Evolutionary conservation across 2,329 filamentous ascomycete genomes (phyloP).

Genomic region (Bipolaris bicolor): DNA sequence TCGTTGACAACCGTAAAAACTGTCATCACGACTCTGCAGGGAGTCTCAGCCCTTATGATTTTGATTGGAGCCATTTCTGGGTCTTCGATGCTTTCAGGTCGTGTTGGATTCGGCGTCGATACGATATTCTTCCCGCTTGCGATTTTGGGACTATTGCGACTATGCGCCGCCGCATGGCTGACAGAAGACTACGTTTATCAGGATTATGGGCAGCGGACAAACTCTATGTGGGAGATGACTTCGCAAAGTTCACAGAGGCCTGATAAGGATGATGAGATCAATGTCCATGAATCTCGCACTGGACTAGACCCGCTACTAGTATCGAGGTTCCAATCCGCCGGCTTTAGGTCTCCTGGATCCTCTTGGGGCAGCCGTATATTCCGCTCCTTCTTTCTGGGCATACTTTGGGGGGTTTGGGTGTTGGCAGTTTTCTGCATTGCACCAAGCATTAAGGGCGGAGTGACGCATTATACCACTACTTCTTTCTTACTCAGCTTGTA

Average conservation of each 20-base stretch:
- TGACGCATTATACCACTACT: background rate
- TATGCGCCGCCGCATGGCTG: conserved; percentile 22
- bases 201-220: background rate
- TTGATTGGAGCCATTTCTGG: conserved; percentile 2
- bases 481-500: background rate
- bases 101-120: conserved; percentile 2
- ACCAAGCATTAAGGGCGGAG: background rate
- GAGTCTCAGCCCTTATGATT: conserved; percentile 17
- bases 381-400: background rate
- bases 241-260: background rate
- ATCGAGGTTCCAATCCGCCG: background rate
- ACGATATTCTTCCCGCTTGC: conserved; percentile 20
- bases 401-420: background rate
- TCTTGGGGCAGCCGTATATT: background rate
- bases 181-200: conserved; percentile 22
- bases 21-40: conserved; percentile 22
- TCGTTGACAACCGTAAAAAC: conserved; percentile 24
- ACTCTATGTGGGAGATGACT: background rate
- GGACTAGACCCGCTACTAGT: background rate
- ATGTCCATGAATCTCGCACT: background rate
- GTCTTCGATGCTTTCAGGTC: background rate
- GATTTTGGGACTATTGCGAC: conserved; percentile 18
- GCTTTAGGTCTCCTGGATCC: background rate
- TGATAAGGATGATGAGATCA: background rate
- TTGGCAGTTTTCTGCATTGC: background rate